Evolutionary conservation across 2,329 filamentous ascomycete genomes (phyloP), one percentile per base, ranked within the genome.

Genomic region (Ceratocystis huliohia): DNA sequence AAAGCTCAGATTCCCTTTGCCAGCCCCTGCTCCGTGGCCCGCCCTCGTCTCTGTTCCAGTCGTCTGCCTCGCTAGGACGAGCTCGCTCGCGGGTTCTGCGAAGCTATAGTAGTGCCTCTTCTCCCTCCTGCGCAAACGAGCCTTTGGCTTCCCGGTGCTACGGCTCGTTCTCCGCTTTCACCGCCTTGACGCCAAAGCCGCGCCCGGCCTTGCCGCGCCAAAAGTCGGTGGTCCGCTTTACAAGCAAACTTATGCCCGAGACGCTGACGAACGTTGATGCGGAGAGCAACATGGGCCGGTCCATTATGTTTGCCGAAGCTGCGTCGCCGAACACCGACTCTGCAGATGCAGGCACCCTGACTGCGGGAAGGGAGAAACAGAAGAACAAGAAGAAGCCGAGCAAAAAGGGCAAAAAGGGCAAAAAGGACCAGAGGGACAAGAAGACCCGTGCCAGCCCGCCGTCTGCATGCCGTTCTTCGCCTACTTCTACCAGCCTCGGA

Each of bases 261-360:
- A 86, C 88, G 1, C 82, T 80, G 68, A 81, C 91, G 25, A 83
- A 83, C 2, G 78, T 79, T 0, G 83, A 88, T 68, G 88, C 87
- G 66, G 84, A 82, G 0, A 78, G 82, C 0, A 75, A 72, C 46
- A 59, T 59, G 53, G 87, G 85, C 0, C 86, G 87, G 0, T 86
- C 81, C 1, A 91, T 95, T 69, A 89, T 88, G 82, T 95, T 94
- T 74, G 84, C 83, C 8, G 79, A 85, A 64, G 69, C 75, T 4
- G 73, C 75, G 7, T 33, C 46, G 30, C 46, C 46, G 25, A 48
- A 33, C 17, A 10, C 48, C 17, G 48, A 15, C 5, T 5, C 15
- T 45, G 50, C 17, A 15, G 33, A 20, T 20, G 13, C 8, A 20
- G 22, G 3, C 7, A 5, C 37, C 3, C 10, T 37, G 33, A 13